These are phyloP conservation scores for Plectranthus barbatus DNA, from an alignment of 257 asterid genomes.

Conservation along the genomic window DNA sequence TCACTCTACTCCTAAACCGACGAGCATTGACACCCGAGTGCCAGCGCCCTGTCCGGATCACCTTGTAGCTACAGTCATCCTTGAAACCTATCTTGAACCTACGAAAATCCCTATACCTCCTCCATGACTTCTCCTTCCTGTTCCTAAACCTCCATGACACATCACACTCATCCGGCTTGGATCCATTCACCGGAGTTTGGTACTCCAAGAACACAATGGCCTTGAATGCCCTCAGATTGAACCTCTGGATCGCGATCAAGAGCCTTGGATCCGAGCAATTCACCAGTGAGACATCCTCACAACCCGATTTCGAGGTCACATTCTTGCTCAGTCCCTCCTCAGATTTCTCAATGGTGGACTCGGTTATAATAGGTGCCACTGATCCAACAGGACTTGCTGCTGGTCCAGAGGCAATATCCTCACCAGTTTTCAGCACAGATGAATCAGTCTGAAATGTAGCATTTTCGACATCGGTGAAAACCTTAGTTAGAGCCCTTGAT, in stretches of 20 bases:
- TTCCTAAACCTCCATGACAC: constrained; percentile 95
- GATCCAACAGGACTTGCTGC: constrained; percentile 32
- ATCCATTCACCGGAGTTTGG: constrained; percentile 76
- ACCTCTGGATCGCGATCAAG: constrained; percentile 58
- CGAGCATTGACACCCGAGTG: constrained; percentile 94
- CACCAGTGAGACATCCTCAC: constrained; percentile 48
- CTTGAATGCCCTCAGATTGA: constrained; percentile 61
- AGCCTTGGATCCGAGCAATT: constrained; percentile 86
- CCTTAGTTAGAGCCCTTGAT: constrained; percentile 80
- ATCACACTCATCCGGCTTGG: constrained; percentile 73
- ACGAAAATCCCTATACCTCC: constrained; percentile 90
- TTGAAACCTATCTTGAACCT: constrained; percentile 67
- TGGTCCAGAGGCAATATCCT: constrained; percentile 62
- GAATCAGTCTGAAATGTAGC: constrained; percentile 81
- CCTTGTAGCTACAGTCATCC: constrained; percentile 68
- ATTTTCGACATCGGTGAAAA: constrained; percentile 73
- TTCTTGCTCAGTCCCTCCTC: constrained; percentile 38
- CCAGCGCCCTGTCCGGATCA: constrained; percentile 67
- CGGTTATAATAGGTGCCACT: constrained; percentile 39
- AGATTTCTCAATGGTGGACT: constrained; percentile 56
- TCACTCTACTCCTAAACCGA: constrained; percentile 40
- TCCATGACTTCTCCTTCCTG: constrained; percentile 89
- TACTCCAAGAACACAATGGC: constrained; percentile 65
- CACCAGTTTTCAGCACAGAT: constrained; percentile 88
- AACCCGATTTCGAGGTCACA: constrained; percentile 43